phyloP scores from a whole-genome alignment of 2,329 filamentous ascomycete genomes.

The Penicillium sp. region DNA sequence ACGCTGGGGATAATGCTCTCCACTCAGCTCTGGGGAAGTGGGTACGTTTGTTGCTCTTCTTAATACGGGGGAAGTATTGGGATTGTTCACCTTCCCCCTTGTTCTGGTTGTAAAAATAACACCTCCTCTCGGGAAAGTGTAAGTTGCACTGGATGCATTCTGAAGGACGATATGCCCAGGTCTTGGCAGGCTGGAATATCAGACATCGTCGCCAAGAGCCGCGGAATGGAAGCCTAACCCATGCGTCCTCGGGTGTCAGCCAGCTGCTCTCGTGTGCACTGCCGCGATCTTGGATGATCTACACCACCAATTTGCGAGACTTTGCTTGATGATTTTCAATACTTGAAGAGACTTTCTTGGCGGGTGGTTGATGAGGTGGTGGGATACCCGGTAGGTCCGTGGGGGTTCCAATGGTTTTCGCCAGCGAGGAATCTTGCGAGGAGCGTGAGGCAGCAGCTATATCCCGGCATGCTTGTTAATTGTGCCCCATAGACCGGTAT shows the following conservation, averaged over 20 bases:
- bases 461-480: not conserved
- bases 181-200: slow-evolving; percentile 18
- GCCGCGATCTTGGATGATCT: slow-evolving; percentile 1
- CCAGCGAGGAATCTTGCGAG: not conserved
- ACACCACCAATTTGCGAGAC: not conserved
- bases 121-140: not conserved
- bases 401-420: not conserved
- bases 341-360: not conserved
- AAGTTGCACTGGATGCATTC: slow-evolving; percentile 17
- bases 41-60: not conserved
- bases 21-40: slow-evolving; percentile 1
- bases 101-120: not conserved
- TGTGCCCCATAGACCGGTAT: not conserved
- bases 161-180: slow-evolving; percentile 10
- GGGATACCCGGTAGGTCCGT: not conserved
- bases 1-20: not conserved
- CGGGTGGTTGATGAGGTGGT: not conserved
- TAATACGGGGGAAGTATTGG: not conserved
- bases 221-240: slow-evolving; percentile 8
- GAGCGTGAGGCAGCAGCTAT: not conserved
- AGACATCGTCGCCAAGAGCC: slow-evolving; percentile 12
- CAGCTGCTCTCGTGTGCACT: not conserved
- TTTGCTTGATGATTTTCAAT: not conserved
- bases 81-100: not conserved
- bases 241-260: not conserved